Evolutionary conservation across 2,329 filamentous ascomycete species (phyloP).

Genomic region (Pseudocercospora musae): DNA sequence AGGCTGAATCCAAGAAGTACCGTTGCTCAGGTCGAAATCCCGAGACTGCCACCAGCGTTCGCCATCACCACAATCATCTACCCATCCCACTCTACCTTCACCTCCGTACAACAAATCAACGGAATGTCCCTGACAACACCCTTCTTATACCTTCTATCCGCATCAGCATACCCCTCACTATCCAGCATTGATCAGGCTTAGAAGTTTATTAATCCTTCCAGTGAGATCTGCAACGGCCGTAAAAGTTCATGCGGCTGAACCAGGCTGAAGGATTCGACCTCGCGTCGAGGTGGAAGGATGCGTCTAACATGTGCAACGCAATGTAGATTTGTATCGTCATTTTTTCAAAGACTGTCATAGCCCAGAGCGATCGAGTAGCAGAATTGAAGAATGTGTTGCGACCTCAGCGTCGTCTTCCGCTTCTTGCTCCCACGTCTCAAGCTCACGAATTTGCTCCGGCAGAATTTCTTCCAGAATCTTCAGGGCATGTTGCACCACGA

Average conservation of each 20-base stretch:
- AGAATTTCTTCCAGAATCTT: too few relatives aligned
- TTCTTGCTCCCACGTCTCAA: too few relatives aligned
- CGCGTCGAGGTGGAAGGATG: neutral
- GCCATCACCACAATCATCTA: neutral
- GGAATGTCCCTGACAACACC: slow-evolving; percentile 25
- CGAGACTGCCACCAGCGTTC: neutral
- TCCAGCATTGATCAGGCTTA: slow-evolving; percentile 16
- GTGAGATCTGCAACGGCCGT: neutral
- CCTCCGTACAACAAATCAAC: slow-evolving; percentile 22
- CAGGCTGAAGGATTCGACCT: neutral
- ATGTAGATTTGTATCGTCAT: too few relatives aligned
- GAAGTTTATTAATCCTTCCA: neutral
- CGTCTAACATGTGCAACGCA: too few relatives aligned
- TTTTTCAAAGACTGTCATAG: too few relatives aligned
- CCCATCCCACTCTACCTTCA: slow-evolving; percentile 7
- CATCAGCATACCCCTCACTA: slow-evolving; percentile 25
- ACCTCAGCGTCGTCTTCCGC: too few relatives aligned
- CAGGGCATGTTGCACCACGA: too few relatives aligned
- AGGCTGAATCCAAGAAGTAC: too few relatives aligned
- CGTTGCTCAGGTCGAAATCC: too few relatives aligned
- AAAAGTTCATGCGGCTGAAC: neutral
- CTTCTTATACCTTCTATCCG: slow-evolving; percentile 25
- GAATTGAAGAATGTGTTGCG: too few relatives aligned
- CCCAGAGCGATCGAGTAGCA: too few relatives aligned
- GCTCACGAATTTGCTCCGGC: too few relatives aligned